phyloP scores from a whole-genome alignment of 2,329 filamentous ascomycete species.

The Ophiostoma himal-ulmi region DNA sequence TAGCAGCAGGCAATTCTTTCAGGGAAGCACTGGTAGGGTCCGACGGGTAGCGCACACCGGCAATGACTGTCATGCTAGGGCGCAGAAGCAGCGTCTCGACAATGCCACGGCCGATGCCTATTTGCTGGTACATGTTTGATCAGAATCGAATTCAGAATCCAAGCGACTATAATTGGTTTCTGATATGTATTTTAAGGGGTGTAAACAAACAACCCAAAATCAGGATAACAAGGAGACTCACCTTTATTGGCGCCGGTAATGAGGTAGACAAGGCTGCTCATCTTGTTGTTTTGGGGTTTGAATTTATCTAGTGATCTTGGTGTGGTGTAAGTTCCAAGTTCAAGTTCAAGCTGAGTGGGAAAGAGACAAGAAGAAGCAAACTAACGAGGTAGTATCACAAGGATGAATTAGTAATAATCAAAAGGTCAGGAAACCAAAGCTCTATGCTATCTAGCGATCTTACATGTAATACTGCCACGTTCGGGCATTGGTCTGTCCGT shows the following conservation, averaged over 20 bases:
- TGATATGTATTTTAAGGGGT: neutral
- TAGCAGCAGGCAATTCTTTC: slow-evolving; percentile 55
- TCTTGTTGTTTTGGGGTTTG: neutral
- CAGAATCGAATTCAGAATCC: neutral
- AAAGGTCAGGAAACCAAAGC: neutral
- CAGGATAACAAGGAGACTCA: neutral
- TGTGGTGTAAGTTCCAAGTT: neutral
- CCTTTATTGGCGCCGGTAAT: slow-evolving; percentile 1
- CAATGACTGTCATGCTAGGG: slow-evolving; percentile 29
- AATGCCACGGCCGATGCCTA: slow-evolving; percentile 26
- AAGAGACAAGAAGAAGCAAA: neutral
- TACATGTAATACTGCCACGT: neutral
- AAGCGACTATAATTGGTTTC: too few species aligned
- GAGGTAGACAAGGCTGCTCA: neutral
- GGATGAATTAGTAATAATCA: neutral
- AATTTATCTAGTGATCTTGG: neutral
- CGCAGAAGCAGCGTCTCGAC: slow-evolving; percentile 22
- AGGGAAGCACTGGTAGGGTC: slow-evolving; percentile 52
- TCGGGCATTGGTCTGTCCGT: neutral
- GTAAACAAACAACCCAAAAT: neutral
- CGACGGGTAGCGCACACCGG: slow-evolving; percentile 28
- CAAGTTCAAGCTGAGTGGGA: neutral
- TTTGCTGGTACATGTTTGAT: neutral
- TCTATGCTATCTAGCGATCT: neutral
- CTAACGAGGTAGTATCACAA: neutral